Base-by-base conservation (phyloP, 2,329 filamentous ascomycete genomes). In the Xylaria sp. region DNA sequence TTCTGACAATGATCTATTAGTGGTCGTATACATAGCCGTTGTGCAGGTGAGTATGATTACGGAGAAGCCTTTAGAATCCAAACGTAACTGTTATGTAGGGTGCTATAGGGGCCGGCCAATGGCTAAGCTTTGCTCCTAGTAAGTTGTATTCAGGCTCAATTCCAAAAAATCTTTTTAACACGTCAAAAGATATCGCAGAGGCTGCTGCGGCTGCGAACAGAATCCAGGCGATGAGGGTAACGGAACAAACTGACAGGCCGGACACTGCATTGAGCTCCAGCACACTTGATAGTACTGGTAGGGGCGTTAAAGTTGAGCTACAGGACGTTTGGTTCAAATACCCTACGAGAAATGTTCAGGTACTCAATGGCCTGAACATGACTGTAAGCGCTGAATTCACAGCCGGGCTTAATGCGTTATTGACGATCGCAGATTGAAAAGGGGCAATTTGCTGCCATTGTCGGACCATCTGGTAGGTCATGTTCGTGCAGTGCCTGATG, bases 401-500 rank as follows among this genome's bases (percentile, higher is more conserved):
- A 52, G 18, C 39, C 10, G 28, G 10, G 1, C 18, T 63, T 31
- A 3, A 12, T 54, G 41, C 15, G 51, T 13, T 54, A 23, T 20
- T 65, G 37, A 62, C 41, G 1, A 15, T 64, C 23, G 28, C 50
- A 78, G 31, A 87, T 93, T 63, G 83, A 89, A 71, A 89, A 88
- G 70, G 91, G 90, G 1, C 89, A 92, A 76, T 93, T 92, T 75
- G 89, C 87, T 1, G 91, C 90, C 1, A 83, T 93, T 1, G 90
- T 93, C 7, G 91, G 91, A 0, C 86, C 90, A 0, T 91, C 89
- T 5, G 91, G 91, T 20, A 73, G 64, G 69, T 65, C 31, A 39
- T 12, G 2, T n/a, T 10, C 23, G n/a, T 15, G 25, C 57, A 25
- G 5, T 15, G 6, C 13, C 25, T 10, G 3, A 34, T 48, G 46